Conservation (phyloP, 78 protist species). For the Dictyostelium purpureum region DNA sequence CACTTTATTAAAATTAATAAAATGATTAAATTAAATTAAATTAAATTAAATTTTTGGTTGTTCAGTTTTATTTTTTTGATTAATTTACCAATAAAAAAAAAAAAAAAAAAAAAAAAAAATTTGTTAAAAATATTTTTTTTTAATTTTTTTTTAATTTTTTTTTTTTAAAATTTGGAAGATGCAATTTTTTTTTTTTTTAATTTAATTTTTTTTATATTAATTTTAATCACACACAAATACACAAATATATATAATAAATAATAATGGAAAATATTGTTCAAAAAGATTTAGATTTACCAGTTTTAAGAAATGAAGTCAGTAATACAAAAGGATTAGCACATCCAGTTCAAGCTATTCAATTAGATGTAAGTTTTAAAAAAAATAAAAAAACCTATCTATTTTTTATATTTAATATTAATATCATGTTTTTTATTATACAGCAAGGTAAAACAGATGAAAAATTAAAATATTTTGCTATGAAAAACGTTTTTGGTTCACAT, state of each 20-base stretch:
- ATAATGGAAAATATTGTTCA: neutral
- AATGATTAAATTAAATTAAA: too few species aligned
- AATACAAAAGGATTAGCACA: slow-evolving; percentile 22
- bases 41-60: too few species aligned
- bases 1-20: too few species aligned
- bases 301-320: neutral
- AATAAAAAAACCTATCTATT: too few species aligned
- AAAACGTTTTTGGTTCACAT: slow-evolving; percentile 68
- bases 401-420: neutral
- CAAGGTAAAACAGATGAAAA: slow-evolving; percentile 24
- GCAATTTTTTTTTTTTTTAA: neutral
- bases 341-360: slow-evolving; percentile 59
- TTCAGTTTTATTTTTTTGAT: too few species aligned
- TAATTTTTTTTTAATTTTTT: neutral
- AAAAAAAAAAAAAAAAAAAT: neutral
- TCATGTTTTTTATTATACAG: neutral
- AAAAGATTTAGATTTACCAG: slow-evolving; percentile 27
- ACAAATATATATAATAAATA: neutral
- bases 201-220: neutral
- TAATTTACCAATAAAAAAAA: neutral
- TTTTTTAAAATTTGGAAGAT: neutral
- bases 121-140: neutral
- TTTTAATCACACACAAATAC: neutral
- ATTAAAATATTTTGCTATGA: slow-evolving; percentile 45
- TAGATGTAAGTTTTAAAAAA: slow-evolving; percentile 39